Base-by-base conservation (phyloP, 345 rosid genomes). In the Euphorbia peplus region DNA sequence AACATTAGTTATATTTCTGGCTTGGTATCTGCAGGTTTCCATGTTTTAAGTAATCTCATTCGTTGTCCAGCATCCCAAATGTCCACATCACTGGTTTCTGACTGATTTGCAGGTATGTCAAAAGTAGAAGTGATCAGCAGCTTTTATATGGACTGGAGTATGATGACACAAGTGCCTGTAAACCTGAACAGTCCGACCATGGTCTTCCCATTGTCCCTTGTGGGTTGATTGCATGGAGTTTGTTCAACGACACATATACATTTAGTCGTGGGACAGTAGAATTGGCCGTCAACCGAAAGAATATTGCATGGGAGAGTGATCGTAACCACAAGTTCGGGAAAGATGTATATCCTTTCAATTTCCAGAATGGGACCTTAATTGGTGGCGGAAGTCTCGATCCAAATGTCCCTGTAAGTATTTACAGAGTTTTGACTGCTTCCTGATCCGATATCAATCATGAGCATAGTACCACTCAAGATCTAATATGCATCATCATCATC, bases 191-290 rank as follows among this genome's bases (percentile, higher is more conserved):
- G 78, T 84, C 65, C 67, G 66, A 76, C 61, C 81, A 88, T 71
- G 88, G 83, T 64, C 80, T 72, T 19, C 90, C 89, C 5, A 78
- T 90, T 61, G 83, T 88, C 67, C 97, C 95, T 67, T 90, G 97
- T 66, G 97, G 97, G 72, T 75, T 90, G 69, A 77, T 87, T 54
- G 88, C 97, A 13, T 90, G 97, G 97, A 88, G 97, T 84, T 82
- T 90, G 76, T 90, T 90, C 82, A 90, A 90, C 61, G 97, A 90
- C 69, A 85, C 95, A 18, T 90, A 83, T 54, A 69, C 66, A 48
- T 84, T 90, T 79, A 61, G 71, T 70, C 92, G 85, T 53, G 81
- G 79, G 35, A 73, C 62, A 18, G 42, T 22, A 9, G 73, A 87
- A 71, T 63, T 90, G 71, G 73, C 54, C 54, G 79, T 88, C 66